Evolutionary conservation across 148 eudicot genomes (phyloP), one percentile per base, ranked within the genome.

Genomic region (Silene latifolia): DNA sequence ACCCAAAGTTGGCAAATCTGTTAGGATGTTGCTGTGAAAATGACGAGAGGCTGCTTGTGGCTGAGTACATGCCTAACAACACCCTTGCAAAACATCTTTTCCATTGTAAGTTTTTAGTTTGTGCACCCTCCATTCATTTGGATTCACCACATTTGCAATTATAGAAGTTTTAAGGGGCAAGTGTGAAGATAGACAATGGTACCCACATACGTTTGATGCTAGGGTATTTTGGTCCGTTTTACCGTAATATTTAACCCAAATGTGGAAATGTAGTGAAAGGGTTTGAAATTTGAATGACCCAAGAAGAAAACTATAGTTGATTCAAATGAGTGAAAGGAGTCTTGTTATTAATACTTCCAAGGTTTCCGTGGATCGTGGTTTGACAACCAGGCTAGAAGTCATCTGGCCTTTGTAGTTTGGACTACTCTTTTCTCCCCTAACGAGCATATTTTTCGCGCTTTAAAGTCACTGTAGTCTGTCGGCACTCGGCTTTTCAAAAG

Each of bases 71-170:
- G 90, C 90, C 91, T 62, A 86, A 88, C 64, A 82, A 78, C 32
- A 90, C 94, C 9, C 94, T 90, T 25, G 89, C 94, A 51, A 90
- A 88, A 73, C 94, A 90, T 80, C 88, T 90, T 77, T 90, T 90
- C 82, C 89, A 86, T 74, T 90, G 91, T 90, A 86, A 83, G 87
- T 76, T 18, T 8, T 39, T 71, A 27, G 51, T 20, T 17, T 62
- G 4, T 48, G 9, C 56, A 12, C 56, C 9, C 17, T 13, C 15
- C 1, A 51, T 51, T 39, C 8, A 39, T 39, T 39, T 39, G 0
- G 0, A 39, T 39, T 51, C 56, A 51, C 56, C 0, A 51, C 18
- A 51, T 51, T 51, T 51, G 12, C 56, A 51, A 39, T 35, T 3
- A 5, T 5, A 35, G 2, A 35, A 35, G 39, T 5, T 35, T 35